These are phyloP conservation scores for Pelargonium nanum DNA, from an alignment of 345 rosid genomes.

Conservation along the genomic window DNA sequence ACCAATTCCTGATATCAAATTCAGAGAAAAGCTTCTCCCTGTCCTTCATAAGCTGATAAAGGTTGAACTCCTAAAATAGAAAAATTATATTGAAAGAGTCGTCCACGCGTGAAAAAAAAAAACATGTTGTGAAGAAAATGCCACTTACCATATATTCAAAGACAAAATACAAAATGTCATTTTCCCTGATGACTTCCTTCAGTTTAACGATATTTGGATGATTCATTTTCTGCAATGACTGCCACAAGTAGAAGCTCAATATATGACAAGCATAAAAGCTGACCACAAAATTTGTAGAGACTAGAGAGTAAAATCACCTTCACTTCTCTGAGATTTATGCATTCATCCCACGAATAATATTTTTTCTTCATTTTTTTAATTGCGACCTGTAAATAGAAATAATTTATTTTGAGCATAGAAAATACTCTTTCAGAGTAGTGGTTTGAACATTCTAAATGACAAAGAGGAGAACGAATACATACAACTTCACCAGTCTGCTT, in stretches of 20 bases:
- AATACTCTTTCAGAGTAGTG: not conserved
- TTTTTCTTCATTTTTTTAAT: constrained; percentile 94
- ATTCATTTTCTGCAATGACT: constrained; percentile 80
- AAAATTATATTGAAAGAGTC: not conserved
- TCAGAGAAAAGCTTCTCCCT: constrained; percentile 63
- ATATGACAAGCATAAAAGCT: not conserved
- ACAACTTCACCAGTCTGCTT: constrained; percentile 87
- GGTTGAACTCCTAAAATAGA: constrained; percentile 60
- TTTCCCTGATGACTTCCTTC: constrained; percentile 90
- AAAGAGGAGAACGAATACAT: constrained; percentile 20
- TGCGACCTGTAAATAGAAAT: constrained; percentile 53
- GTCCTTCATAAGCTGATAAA: constrained; percentile 89
- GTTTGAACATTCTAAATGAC: not conserved
- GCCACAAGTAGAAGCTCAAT: constrained; percentile 11
- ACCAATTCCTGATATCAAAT: constrained; percentile 78
- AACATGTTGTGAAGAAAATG: not conserved
- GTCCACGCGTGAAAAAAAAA: not conserved
- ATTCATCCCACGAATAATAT: constrained; percentile 90
- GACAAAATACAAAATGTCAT: constrained; percentile 70
- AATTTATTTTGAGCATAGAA: not conserved
- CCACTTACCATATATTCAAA: constrained; percentile 83
- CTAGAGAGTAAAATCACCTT: not conserved
- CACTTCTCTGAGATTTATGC: constrained; percentile 32
- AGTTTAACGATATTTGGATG: constrained; percentile 96
- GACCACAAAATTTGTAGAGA: not conserved